phyloP scores from a whole-genome alignment of 1,139 yeast genomes.

The Lodderomyces parapsilosis region DNA sequence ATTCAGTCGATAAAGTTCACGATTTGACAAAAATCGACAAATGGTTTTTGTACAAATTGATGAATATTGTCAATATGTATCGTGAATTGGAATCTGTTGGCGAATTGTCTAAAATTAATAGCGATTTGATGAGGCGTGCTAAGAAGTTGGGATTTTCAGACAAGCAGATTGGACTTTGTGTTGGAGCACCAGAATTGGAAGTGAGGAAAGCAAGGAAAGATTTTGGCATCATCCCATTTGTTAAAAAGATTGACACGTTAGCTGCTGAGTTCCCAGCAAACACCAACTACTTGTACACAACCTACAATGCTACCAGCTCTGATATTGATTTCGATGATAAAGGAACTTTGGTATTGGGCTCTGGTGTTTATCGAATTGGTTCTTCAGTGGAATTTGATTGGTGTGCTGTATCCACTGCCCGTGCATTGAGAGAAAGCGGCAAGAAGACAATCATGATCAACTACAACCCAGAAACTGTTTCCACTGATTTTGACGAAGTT shows the following conservation, averaged over 20 bases:
- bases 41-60: slow-evolving; percentile 91
- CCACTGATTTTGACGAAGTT: slow-evolving; percentile 97
- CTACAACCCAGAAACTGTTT: slow-evolving; percentile 97
- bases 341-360: slow-evolving; percentile 93
- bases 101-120: slow-evolving; percentile 48
- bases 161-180: slow-evolving; percentile 88
- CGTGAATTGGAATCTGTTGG: slow-evolving; percentile 60
- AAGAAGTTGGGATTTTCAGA: slow-evolving; percentile 95
- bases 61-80: slow-evolving; percentile 69
- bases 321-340: slow-evolving; percentile 85
- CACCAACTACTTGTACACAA: slow-evolving; percentile 93
- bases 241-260: slow-evolving; percentile 92
- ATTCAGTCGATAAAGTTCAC: slow-evolving; percentile 88
- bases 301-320: slow-evolving; percentile 86
- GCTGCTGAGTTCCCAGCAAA: slow-evolving; percentile 99
- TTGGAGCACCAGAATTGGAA: slow-evolving; percentile 90
- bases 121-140: slow-evolving; percentile 55
- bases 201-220: slow-evolving; percentile 77
- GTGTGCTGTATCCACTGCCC: slow-evolving; percentile 98
- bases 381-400: slow-evolving; percentile 98
- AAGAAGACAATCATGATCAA: slow-evolving; percentile 93
- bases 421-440: slow-evolving; percentile 86
- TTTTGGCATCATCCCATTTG: slow-evolving; percentile 84
- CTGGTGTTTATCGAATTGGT: slow-evolving; percentile 98
- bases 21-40: slow-evolving; percentile 89